phyloP scores from a whole-genome alignment of 2,329 filamentous ascomycete species.

The Alternaria arborescens region DNA sequence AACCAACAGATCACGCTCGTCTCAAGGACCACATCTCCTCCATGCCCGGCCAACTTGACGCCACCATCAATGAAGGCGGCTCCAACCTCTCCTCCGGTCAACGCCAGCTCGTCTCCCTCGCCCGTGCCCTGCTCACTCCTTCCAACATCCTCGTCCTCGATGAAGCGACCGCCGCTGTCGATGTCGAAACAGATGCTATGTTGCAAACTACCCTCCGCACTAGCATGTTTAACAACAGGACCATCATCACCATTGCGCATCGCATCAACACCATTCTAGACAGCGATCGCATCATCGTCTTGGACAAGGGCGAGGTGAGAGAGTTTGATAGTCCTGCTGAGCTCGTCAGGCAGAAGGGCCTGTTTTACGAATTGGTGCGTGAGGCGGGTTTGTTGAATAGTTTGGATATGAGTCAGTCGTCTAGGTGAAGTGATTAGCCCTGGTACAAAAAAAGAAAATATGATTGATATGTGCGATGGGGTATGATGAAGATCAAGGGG shows the following conservation, averaged over 20 bases:
- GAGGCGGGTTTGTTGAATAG: constrained; percentile 77
- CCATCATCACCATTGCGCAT: constrained; percentile 98
- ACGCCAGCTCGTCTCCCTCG: constrained; percentile 90
- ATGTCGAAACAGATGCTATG: constrained; percentile 73
- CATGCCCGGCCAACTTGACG: constrained; percentile 91
- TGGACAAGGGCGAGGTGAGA: constrained; percentile 87
- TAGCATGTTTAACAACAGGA: constrained; percentile 82
- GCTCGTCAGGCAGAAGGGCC: constrained; percentile 76
- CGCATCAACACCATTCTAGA: constrained; percentile 96
- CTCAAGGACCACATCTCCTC: constrained; percentile 86
- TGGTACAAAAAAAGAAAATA: too few relatives aligned
- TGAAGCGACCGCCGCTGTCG: constrained; percentile 86
- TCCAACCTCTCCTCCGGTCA: constrained; percentile 96
- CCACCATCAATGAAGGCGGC: constrained; percentile 91
- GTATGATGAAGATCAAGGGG: rapidly evolving
- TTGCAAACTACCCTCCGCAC: constrained; percentile 70
- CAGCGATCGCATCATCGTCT: constrained; percentile 88
- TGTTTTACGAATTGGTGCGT: constrained; percentile 90
- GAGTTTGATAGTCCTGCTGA: constrained; percentile 90
- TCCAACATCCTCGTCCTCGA: constrained; percentile 97
- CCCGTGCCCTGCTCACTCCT: constrained; percentile 90
- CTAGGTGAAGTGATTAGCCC: not conserved
- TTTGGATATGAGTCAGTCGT: constrained; percentile 18
- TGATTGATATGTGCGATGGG: not conserved
- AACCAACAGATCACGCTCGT: constrained; percentile 79